These are phyloP conservation scores for Geotrichum cucujoidarum DNA, from an alignment of 1,139 yeast genomes.

Conservation along the genomic window DNA sequence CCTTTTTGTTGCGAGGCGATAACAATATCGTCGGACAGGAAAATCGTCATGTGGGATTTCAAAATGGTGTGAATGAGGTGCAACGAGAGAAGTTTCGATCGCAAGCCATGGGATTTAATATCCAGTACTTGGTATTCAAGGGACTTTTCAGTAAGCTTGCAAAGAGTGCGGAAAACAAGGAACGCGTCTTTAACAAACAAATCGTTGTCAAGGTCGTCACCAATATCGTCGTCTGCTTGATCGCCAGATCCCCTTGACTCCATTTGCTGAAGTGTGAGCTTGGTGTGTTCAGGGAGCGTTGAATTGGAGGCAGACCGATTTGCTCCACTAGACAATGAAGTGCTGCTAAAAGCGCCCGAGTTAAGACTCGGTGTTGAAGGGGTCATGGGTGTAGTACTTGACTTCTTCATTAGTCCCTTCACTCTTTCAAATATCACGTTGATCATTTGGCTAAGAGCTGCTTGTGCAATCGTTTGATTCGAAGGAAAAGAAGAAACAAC, in stretches of 20 bases:
- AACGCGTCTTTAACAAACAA: constrained; percentile 84
- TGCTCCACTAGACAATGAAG: background rate
- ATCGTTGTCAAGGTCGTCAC: constrained; percentile 50
- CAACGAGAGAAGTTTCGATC: constrained; percentile 83
- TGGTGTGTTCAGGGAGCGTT: constrained; percentile 1
- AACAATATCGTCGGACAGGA: constrained; percentile 59
- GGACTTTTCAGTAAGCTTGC: constrained; percentile 81
- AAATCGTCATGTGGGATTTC: constrained; percentile 78
- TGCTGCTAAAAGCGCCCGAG: constrained; percentile 2
- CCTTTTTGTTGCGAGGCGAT: constrained; percentile 58
- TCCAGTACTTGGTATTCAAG: constrained; percentile 68
- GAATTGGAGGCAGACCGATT: background rate
- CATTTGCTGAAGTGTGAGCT: constrained; percentile 29
- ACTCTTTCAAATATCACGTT: constrained; percentile 83
- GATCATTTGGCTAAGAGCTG: constrained; percentile 86
- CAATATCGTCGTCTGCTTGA: constrained; percentile 25
- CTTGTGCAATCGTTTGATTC: constrained; percentile 94
- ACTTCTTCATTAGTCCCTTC: constrained; percentile 26
- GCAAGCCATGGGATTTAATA: constrained; percentile 83
- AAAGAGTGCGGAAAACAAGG: constrained; percentile 87
- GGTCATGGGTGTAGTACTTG: constrained; percentile 7
- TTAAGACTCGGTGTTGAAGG: constrained; percentile 16
- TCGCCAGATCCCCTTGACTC: constrained; percentile 22
- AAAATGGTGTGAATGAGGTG: constrained; percentile 84
- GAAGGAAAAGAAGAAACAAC: constrained; percentile 74